These are phyloP conservation scores for Dimocarpus longan DNA, from an alignment of 345 rosid species.

Conservation along the genomic window DNA sequence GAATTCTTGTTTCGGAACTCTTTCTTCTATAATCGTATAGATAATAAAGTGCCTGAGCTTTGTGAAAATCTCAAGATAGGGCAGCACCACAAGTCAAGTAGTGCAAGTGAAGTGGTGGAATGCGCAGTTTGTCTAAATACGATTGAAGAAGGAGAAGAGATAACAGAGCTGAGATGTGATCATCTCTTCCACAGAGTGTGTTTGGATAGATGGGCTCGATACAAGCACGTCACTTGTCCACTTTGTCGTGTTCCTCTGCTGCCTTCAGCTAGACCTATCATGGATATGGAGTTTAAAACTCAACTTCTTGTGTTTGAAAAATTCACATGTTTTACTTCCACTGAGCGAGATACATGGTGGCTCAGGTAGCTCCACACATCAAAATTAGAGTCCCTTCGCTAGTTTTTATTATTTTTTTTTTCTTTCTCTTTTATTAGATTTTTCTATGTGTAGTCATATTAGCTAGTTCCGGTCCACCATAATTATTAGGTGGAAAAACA, in stretches of 20 bases:
- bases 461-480: too few relatives aligned
- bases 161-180: slow-evolving; percentile 26
- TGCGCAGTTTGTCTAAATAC: background rate
- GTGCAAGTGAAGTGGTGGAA: background rate
- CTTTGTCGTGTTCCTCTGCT: slow-evolving; percentile 37
- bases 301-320: slow-evolving; percentile 19
- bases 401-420: background rate
- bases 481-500: background rate
- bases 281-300: background rate
- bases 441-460: too few relatives aligned
- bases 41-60: background rate
- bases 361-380: slow-evolving; percentile 21
- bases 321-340: slow-evolving; percentile 7
- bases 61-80: background rate
- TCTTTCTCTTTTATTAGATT: background rate
- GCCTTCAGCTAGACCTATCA: background rate
- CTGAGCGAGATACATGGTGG: slow-evolving; percentile 38
- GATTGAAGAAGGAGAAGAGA: background rate
- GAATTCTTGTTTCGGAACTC: slow-evolving; percentile 7
- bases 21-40: background rate
- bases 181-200: slow-evolving; percentile 46
- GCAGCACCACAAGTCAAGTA: background rate
- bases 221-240: slow-evolving; percentile 34
- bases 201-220: slow-evolving; percentile 35
- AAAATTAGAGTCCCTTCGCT: too few relatives aligned